A percentile compares a stretch with the other conserved stretches of the same genome.
Conservation (phyloP, 345 rosid species). For the Boechera divaricarpa region DNA sequence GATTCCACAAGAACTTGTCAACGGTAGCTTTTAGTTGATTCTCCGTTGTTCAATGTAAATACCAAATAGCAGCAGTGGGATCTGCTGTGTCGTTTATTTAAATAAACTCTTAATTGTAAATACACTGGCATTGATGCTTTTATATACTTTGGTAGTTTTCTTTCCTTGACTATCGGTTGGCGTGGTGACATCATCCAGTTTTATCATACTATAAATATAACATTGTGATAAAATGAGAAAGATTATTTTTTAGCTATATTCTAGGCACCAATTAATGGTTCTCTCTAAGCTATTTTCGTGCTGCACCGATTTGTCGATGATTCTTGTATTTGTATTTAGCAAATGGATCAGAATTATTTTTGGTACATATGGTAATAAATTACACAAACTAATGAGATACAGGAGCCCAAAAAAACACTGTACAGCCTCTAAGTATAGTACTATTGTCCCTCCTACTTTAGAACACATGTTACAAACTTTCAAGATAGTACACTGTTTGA, state of each 20-base stretch:
- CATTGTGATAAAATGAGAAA: slow-evolving; percentile 3
- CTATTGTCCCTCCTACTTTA: slow-evolving; percentile 10
- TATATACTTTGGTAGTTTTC: slow-evolving; percentile 28
- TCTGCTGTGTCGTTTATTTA: slow-evolving; percentile 16
- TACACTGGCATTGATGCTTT: slow-evolving; percentile 26
- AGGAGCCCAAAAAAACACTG: slow-evolving; percentile 9
- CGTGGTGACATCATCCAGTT: slow-evolving; percentile 14
- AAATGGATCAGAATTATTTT: slow-evolving; percentile 4
- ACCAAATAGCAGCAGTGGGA: slow-evolving; percentile 27
- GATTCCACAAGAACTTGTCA: slow-evolving; percentile 34
- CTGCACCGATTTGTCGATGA: slow-evolving; percentile 24
- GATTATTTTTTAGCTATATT: background rate
- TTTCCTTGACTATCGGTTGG: slow-evolving; percentile 6
- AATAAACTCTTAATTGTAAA: background rate
- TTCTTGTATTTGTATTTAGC: slow-evolving; percentile 28
- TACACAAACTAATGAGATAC: slow-evolving; percentile 15
- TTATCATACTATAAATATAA: slow-evolving; percentile 7
- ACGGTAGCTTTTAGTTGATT: slow-evolving; percentile 36
- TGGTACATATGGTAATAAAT: slow-evolving; percentile 20
- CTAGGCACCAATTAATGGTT: slow-evolving; percentile 6
- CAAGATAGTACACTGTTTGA: slow-evolving; percentile 6
- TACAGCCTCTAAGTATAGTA: slow-evolving; percentile 20
- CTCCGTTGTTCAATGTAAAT: slow-evolving; percentile 30
- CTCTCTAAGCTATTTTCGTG: slow-evolving; percentile 11
- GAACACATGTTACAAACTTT: slow-evolving; percentile 4